Base-by-base conservation (phyloP, 371 early-diverging fungal genomes). In the Mucor saturninus region DNA sequence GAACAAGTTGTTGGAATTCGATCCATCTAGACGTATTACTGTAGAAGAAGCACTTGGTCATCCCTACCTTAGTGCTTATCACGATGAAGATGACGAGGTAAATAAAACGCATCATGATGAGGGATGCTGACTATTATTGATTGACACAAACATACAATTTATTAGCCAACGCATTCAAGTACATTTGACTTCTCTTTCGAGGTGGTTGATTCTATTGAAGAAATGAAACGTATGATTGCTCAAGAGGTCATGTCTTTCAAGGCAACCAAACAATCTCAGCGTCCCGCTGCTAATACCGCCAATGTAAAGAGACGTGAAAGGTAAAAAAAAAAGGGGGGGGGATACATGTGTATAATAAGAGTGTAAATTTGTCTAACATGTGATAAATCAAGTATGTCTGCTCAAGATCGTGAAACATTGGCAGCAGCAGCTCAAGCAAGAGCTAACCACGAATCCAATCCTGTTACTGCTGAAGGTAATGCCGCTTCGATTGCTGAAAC, bases 181-280 rank as follows among this genome's bases (percentile, higher is more conserved):
- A 58, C 78, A 14, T 97, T 96, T 84, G 96, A 96, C 73, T 96
- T 98, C 77, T 89, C 93, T 2, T 98, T 98, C 74, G 98, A 98
- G 74, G 77, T 84, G 28, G 84, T 91, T 26, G 93, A 95, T 50
- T 76, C 86, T 2, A 89, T 95, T 63, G 92, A 91, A 29, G 93
- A 94, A 9, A 95, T 98, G 91, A 92, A 90, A 75, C 73, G 95
- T 89, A 81, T 93, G 88, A 95, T 97, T 74, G 91, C 92, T 14
- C 85, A 91, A 65, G 96, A 97, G 69, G 94, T 96, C 45, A 84
- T 89, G 80, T 78, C 84, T 30, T 89, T 83, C 72, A 89, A 86
- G 54, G 67, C 70, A 37, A 67, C 58, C 48, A 77, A 75, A 60
- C 46, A 56, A 64, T 67, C 52, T 32, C 51, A 37, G 46, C 71